Evolutionary conservation across 805 yeast species (phyloP).

Genomic region (Candida incommunis): DNA sequence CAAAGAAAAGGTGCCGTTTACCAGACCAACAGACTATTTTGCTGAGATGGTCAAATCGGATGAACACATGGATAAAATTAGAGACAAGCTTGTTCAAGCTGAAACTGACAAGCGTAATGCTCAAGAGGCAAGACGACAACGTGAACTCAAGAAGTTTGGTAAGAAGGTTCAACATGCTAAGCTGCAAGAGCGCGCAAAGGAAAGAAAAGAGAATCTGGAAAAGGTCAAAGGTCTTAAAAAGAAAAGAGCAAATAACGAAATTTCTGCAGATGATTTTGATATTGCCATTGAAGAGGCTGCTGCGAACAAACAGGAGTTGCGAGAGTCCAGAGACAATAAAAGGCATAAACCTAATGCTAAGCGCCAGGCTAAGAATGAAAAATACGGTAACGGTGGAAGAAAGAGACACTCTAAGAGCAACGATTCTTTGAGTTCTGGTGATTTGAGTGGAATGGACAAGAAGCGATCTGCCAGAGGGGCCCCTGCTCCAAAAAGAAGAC

Average conservation of each 20-base stretch:
- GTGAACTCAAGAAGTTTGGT: constrained; percentile 92
- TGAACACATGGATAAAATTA: constrained; percentile 93
- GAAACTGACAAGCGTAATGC: constrained; percentile 63
- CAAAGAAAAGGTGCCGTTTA: constrained; percentile 68
- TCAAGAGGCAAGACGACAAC: constrained; percentile 87
- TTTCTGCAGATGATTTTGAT: constrained; percentile 63
- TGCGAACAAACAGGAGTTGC: constrained; percentile 35
- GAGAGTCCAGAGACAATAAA: constrained; percentile 28
- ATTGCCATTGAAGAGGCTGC: constrained; percentile 87
- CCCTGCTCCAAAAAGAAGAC: neutral
- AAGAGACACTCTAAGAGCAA: constrained; percentile 62
- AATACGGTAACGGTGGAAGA: constrained; percentile 68
- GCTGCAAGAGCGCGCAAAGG: constrained; percentile 83
- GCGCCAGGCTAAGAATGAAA: constrained; percentile 56
- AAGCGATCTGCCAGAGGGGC: constrained; percentile 20
- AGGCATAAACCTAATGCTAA: constrained; percentile 47
- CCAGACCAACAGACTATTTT: constrained; percentile 89
- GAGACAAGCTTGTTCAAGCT: constrained; percentile 65
- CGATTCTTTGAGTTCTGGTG: constrained; percentile 58
- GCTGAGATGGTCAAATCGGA: constrained; percentile 98
- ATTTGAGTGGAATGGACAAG: constrained; percentile 42
- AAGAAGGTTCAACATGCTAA: constrained; percentile 93
- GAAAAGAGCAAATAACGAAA: constrained; percentile 69
- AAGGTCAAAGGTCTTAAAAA: constrained; percentile 83
- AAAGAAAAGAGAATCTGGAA: constrained; percentile 80